Conservation (phyloP, 2,329 filamentous ascomycete genomes). For the Endoconidiophora polonica region DNA sequence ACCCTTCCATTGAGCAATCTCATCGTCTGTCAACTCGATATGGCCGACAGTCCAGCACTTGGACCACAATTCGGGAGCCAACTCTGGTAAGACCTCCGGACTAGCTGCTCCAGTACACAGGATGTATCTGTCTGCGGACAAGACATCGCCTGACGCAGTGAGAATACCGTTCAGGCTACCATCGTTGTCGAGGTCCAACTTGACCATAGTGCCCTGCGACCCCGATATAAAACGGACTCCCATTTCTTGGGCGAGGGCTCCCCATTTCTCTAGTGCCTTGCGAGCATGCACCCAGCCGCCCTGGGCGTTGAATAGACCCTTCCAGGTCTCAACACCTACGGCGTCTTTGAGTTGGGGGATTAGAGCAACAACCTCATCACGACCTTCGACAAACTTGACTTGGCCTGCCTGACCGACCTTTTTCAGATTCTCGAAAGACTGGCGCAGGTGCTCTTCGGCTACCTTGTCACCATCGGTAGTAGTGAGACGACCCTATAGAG, state of each 20-base stretch:
- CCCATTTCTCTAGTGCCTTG: conserved; percentile 6
- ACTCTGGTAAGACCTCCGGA: conserved; percentile 49
- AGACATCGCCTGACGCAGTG: conserved; percentile 21
- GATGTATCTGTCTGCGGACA: conserved; percentile 42
- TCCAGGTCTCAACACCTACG: conserved; percentile 2
- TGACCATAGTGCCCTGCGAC: conserved; percentile 17
- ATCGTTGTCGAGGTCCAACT: conserved; percentile 14
- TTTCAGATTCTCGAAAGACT: conserved; percentile 14
- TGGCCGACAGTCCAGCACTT: conserved; percentile 36
- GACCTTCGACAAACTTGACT: conserved; percentile 9
- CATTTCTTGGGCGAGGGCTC: conserved; percentile 14
- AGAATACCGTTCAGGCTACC: conserved; percentile 16
- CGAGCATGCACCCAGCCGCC: conserved; percentile 22
- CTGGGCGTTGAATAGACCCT: conserved; percentile 15
- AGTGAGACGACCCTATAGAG: conserved; percentile 10
- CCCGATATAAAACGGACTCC: conserved; percentile 21
- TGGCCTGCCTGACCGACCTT: conserved; percentile 17
- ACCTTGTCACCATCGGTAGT: conserved; percentile 11
- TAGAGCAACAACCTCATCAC: background rate
- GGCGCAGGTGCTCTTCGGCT: conserved; percentile 12
- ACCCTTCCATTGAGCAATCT: conserved; percentile 33
- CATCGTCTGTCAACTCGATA: conserved; percentile 39
- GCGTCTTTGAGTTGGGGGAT: conserved; percentile 1
- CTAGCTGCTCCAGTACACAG: conserved; percentile 50
- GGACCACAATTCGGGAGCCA: conserved; percentile 2